Evolutionary conservation across 1,284 basidiomycete species (phyloP).

Genomic region (Cutaneotrichosporon sp.): DNA sequence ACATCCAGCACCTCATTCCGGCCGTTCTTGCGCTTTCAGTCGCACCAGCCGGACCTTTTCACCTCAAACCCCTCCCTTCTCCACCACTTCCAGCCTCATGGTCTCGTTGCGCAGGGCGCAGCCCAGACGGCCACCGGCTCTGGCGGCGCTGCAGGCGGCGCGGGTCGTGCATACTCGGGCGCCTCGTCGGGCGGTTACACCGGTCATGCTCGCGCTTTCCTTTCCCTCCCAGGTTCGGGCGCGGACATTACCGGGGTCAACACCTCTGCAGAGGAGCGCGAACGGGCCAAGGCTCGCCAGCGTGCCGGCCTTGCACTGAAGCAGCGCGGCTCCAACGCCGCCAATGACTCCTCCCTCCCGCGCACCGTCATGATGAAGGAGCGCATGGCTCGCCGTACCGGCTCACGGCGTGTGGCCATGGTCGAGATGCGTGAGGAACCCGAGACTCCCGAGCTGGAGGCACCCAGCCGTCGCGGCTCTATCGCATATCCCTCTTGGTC

Average conservation of each 20-base stretch:
- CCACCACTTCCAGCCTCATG: slow-evolving; percentile 41
- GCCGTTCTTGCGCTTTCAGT: slow-evolving; percentile 42
- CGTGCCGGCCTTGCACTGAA: slow-evolving; percentile 13
- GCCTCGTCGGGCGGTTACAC: slow-evolving; percentile 38
- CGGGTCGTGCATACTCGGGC: slow-evolving; percentile 34
- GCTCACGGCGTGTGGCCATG: slow-evolving; percentile 22
- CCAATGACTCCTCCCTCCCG: slow-evolving; percentile 6
- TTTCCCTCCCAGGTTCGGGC: slow-evolving; percentile 29
- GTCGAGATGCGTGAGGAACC: slow-evolving; percentile 18
- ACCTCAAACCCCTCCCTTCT: slow-evolving; percentile 47
- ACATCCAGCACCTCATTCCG: slow-evolving; percentile 41
- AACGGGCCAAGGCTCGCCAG: slow-evolving; percentile 11
- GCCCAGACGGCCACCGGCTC: slow-evolving; percentile 20
- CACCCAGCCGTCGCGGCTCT: not conserved
- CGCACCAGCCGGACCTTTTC: slow-evolving; percentile 42
- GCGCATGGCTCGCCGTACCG: slow-evolving; percentile 17
- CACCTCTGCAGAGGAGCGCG: slow-evolving; percentile 24
- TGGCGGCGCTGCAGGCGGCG: slow-evolving; percentile 25
- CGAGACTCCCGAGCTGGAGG: not conserved
- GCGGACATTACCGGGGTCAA: slow-evolving; percentile 27
- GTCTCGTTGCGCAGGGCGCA: slow-evolving; percentile 24
- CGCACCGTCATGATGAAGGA: slow-evolving; percentile 17
- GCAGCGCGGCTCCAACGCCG: slow-evolving; percentile 9
- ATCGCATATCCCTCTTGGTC: slow-evolving; percentile 20
- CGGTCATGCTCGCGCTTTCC: slow-evolving; percentile 43